These are phyloP conservation scores for Candida michaelii DNA, from an alignment of 805 yeast species.

Conservation along the genomic window DNA sequence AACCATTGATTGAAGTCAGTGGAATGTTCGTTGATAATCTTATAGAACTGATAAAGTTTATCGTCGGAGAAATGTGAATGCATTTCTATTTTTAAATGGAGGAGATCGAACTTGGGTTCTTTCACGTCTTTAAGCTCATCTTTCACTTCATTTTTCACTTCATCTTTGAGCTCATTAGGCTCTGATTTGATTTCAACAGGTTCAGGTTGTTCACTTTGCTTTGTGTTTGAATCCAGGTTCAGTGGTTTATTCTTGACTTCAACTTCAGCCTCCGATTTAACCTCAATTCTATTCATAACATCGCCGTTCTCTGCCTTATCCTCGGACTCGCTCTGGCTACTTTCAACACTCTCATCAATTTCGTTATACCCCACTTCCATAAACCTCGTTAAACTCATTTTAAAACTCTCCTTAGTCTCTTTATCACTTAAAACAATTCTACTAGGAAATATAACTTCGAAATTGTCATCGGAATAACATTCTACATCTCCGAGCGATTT, in stretches of 20 bases:
- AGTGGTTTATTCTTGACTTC: too few relatives aligned
- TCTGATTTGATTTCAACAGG: neutral
- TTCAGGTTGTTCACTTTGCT: too few relatives aligned
- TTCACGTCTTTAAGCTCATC: neutral
- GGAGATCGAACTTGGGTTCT: neutral
- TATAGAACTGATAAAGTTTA: conserved; percentile 38
- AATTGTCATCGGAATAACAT: conserved; percentile 53
- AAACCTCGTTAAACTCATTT: conserved; percentile 29
- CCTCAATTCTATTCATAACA: too few relatives aligned
- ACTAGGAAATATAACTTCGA: conserved; percentile 54
- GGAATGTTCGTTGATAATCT: conserved; percentile 40
- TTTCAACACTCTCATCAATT: conserved; percentile 1
- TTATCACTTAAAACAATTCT: conserved; percentile 41
- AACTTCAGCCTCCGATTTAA: too few relatives aligned
- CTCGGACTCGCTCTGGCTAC: too few relatives aligned
- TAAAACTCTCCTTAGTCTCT: conserved; percentile 30
- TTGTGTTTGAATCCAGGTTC: too few relatives aligned
- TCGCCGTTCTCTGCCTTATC: too few relatives aligned
- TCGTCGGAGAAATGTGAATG: conserved; percentile 55
- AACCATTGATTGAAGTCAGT: conserved; percentile 55
- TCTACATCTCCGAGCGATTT: conserved; percentile 31
- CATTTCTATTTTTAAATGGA: conserved; percentile 36
- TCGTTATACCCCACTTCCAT: conserved; percentile 27
- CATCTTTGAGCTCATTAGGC: neutral
- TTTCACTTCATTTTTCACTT: neutral